These are phyloP conservation scores for Arctium minus DNA, from an alignment of 129 eudicot species.

Conservation along the genomic window DNA sequence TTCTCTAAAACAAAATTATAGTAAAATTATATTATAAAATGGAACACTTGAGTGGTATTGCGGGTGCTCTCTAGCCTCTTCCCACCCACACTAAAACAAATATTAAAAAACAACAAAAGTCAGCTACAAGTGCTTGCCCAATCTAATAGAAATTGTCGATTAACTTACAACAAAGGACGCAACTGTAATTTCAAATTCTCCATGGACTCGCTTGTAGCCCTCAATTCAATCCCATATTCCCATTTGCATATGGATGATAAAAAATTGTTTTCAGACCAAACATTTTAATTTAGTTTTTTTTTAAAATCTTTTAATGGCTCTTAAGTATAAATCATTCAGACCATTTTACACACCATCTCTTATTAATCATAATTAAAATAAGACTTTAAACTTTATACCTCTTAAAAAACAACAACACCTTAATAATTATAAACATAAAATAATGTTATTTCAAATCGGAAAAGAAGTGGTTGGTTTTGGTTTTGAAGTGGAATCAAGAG, in stretches of 20 bases:
- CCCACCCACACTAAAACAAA: slow-evolving; percentile 22
- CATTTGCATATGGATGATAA: not conserved
- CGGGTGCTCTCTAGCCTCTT: not conserved
- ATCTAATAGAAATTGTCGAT: not conserved
- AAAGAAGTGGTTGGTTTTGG: not conserved
- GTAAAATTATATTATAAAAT: no score
- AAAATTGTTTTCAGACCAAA: not conserved
- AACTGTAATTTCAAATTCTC: not conserved
- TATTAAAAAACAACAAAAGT: not conserved
- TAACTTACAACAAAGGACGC: slow-evolving; percentile 11
- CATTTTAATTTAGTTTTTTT: not conserved
- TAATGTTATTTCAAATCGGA: not conserved
- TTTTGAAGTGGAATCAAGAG: not conserved
- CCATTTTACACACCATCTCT: no score
- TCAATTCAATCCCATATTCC: not conserved
- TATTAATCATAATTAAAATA: no score
- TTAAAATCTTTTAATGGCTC: no score
- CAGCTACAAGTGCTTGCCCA: slow-evolving; percentile 9
- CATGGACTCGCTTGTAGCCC: not conserved
- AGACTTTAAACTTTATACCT: no score
- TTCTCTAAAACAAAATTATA: no score
- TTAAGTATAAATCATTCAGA: no score
- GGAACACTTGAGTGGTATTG: not conserved
- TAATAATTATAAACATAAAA: not conserved
- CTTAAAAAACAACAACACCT: no score